Evolutionary conservation across 352 stramenopile genomes (phyloP).

Genomic region (Phytopythium ostracodes): DNA sequence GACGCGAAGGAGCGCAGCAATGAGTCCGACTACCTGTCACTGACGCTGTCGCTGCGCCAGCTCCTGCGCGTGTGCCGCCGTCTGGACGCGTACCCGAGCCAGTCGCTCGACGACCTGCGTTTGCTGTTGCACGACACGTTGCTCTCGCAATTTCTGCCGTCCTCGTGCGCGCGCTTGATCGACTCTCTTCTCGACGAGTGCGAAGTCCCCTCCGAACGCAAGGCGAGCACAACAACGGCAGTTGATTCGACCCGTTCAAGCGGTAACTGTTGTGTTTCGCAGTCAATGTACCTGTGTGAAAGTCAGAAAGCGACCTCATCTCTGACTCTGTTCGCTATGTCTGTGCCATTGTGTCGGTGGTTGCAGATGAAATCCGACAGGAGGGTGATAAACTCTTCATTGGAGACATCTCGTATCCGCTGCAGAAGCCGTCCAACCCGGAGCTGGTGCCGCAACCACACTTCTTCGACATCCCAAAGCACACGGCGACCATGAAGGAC

Average conservation of each 20-base stretch:
- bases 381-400: conserved; percentile 45
- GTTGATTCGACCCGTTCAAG: background rate
- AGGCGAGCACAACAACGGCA: background rate
- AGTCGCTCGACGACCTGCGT: conserved; percentile 58
- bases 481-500: conserved; percentile 83
- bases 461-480: conserved; percentile 90
- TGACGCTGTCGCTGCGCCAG: conserved; percentile 66
- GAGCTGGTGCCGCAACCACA: conserved; percentile 87
- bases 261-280: no score
- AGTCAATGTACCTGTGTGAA: no score
- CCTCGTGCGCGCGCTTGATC: conserved; percentile 42
- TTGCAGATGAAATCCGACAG: conserved; percentile 35
- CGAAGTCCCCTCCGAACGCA: conserved; percentile 18
- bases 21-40: conserved; percentile 40
- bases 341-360: background rate
- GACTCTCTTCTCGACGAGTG: conserved; percentile 52
- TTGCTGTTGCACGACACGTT: conserved; percentile 69
- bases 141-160: conserved; percentile 72
- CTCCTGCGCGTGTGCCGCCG: conserved; percentile 60
- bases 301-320: no score
- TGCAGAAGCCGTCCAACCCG: conserved; percentile 41
- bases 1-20: conserved; percentile 33
- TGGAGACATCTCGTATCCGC: conserved; percentile 54
- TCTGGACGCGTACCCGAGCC: conserved; percentile 60
- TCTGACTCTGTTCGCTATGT: no score